phyloP scores from a whole-genome alignment of 768 basidiomycete genomes.

The Leucogyrophana mollusca region DNA sequence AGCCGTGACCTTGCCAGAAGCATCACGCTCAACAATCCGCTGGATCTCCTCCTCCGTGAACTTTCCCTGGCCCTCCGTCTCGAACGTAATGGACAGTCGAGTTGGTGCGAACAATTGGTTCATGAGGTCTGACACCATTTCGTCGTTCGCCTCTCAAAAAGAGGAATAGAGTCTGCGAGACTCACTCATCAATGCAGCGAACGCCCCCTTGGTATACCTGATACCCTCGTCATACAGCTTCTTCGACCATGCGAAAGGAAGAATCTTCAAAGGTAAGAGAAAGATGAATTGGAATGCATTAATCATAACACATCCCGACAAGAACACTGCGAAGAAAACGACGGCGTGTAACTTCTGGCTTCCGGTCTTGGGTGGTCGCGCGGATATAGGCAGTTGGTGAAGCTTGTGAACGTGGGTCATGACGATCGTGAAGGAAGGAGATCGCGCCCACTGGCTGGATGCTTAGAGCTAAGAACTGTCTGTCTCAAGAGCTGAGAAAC shows the following conservation, averaged over 20 bases:
- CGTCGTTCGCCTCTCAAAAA: background rate
- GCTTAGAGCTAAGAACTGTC: constrained; percentile 3
- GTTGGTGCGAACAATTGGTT: constrained; percentile 84
- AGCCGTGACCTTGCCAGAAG: constrained; percentile 51
- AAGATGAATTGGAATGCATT: constrained; percentile 72
- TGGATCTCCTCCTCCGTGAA: constrained; percentile 62
- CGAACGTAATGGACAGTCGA: constrained; percentile 68
- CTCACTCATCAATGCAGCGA: constrained; percentile 73
- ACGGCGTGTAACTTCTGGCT: constrained; percentile 45
- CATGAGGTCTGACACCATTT: constrained; percentile 57
- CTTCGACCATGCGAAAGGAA: constrained; percentile 58
- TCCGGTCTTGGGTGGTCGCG: constrained; percentile 57
- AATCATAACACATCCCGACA: constrained; percentile 64
- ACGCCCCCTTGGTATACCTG: constrained; percentile 80
- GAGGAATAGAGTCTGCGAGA: constrained; percentile 12
- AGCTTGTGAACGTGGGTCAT: constrained; percentile 24
- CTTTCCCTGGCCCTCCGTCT: constrained; percentile 63
- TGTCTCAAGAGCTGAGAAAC: constrained; percentile 1
- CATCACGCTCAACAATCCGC: constrained; percentile 53
- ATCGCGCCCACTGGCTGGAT: constrained; percentile 2
- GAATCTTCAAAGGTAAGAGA: constrained; percentile 61
- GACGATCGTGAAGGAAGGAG: background rate
- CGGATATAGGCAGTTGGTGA: constrained; percentile 50
- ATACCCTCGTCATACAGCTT: constrained; percentile 68
- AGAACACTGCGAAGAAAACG: constrained; percentile 57